Evolutionary conservation across 306 rosid genomes (phyloP).

Genomic region (Pueraria montana): DNA sequence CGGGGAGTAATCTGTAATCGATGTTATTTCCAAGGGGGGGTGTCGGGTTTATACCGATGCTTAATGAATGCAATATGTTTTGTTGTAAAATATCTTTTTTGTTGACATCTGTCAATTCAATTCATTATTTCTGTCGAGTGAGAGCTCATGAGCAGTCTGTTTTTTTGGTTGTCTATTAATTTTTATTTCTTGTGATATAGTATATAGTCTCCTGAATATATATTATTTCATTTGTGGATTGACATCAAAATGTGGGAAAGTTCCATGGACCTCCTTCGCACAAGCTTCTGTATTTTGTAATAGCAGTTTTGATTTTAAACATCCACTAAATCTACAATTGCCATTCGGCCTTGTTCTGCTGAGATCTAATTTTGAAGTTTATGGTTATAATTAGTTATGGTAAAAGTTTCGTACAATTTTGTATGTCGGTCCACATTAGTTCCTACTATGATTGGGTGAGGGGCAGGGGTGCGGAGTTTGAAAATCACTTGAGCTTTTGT

Average conservation of each 20-base stretch:
- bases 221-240: conserved; percentile 50
- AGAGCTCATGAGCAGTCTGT: conserved; percentile 47
- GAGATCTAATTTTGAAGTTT: background rate
- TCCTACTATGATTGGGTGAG: background rate
- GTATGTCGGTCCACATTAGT: background rate
- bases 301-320: conserved; percentile 21
- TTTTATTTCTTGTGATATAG: conserved; percentile 48
- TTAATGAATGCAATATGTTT: conserved; percentile 42
- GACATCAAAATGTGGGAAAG: conserved; percentile 59
- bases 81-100: conserved; percentile 55
- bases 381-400: background rate
- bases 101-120: conserved; percentile 51
- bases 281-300: conserved; percentile 45
- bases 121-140: conserved; percentile 51
- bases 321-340: background rate
- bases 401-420: background rate
- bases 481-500: background rate
- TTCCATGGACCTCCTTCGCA: conserved; percentile 56
- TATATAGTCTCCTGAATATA: conserved; percentile 42
- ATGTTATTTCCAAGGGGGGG: conserved; percentile 40
- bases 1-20: conserved; percentile 33
- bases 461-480: no score
- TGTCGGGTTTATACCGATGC: conserved; percentile 31
- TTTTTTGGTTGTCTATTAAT: conserved; percentile 16
- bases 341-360: background rate